Base-by-base conservation (phyloP, 257 asterid genomes). In the Scutellaria barbata region DNA sequence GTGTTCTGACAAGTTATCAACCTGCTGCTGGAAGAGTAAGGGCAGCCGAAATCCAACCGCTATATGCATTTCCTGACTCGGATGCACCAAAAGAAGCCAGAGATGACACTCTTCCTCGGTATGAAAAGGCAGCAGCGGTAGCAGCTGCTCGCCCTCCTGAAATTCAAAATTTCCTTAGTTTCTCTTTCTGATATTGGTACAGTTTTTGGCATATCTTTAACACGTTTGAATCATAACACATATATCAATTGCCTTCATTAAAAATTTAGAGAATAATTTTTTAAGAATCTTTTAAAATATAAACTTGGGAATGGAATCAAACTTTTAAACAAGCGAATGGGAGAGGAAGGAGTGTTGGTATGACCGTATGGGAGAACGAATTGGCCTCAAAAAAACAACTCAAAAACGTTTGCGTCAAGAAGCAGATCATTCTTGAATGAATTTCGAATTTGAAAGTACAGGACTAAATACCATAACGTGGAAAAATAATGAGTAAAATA, bases 1-100 rank as follows among this genome's bases (percentile, higher is more conserved):
- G 11, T 43, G 43, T 66, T 52, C n/a, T 75, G 30, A 30, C 58
- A 30, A 30, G 35, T 30, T 2, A 30, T 30, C 35, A 25, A 92
- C 99, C 99, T 88, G 99, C 98, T 16, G 87, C 90, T 50, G 99
- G 96, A 76, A 95, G 87, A 76, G 90, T 83, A 71, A 95, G 83
- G 68, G 80, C 86, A 64, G 95, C 87, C 53, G 95, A 76, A 71
- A 94, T 79, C 98, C 95, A 95, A 47, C 85, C 81, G 74, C 69
- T 77, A 13, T 81, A 79, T 7, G 90, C 90, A 73, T 85, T 85
- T 83, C 85, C 90, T 3, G 90, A 83, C 46, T 82, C 89, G 4
- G 83, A 79, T 57, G 88, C 83, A 47, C 91, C 88, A 57, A 83
- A 79, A 13, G 89, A 56, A 40, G 93, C 90, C 35, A 90, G 81